Evolutionary conservation across 352 stramenopile species (phyloP), one percentile per base, ranked within the genome.

Genomic region (Ophiocytium majus): DNA sequence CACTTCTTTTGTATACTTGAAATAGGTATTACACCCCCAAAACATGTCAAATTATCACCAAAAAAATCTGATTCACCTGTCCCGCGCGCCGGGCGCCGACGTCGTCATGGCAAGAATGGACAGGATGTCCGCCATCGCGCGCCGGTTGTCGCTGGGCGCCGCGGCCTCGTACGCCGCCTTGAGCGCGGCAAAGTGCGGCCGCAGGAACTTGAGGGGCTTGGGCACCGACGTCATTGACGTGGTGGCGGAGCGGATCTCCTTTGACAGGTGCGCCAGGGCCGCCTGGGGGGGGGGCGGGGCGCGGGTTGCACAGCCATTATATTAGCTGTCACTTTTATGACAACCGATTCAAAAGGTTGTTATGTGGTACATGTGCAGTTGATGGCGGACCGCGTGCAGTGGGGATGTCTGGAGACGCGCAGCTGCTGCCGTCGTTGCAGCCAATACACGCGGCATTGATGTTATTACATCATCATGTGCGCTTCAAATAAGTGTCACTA

Each of bases 171-270:
- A 34, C 28, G 64, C 74, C 19, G 85, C 81, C 91, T 98, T 99
- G 17, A 99, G 91, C 31, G 90, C 85, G 34, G 94, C 93, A 91
- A 98, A 99, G 81, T 97, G 96, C 9, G 97, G 96, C 0, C 95
- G 92, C 80, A 99, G 90, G 87, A 99, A 99, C 93, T 99, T 99
- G 64, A 99, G 92, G 43, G 97, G 97, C 92, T 99, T 99, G 10
- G 97, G 97, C 37, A 99, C 97, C 32, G 94, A 98, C 78, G 97
- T 99, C 97, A 99, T 99, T 64, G 95, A 98, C 17, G 94, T 97
- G 82, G 97, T 99, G 32, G 97, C 94, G 43, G 93, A 97, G 64
- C 95, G 93, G 83, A 99, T 98, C 91, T 99, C 96, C 50, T 93
- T 95, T 23, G 97, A 93, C 88, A 99, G 93, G 83, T 98, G 92